A percentile compares a stretch with the other conserved stretches of the same genome.
Evolutionary conservation across 139 green algal genomes (phyloP).

Genomic region (Coelastrella sp.): DNA sequence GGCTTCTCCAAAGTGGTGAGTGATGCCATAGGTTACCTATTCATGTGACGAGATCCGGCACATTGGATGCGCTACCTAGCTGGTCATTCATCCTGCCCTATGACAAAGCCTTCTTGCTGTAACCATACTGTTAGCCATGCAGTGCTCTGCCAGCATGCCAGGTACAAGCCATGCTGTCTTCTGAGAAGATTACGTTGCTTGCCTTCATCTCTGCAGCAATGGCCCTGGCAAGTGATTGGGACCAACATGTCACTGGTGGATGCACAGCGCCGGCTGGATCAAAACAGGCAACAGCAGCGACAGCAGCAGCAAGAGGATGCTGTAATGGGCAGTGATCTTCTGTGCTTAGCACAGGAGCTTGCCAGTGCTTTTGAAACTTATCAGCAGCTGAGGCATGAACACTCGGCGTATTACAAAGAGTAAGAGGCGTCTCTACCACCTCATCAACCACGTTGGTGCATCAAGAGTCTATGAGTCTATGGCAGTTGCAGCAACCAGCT

Average conservation of each 20-base stretch:
- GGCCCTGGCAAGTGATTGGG: constrained; percentile 13
- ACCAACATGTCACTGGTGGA: background rate
- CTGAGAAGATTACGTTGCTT: background rate
- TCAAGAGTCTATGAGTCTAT: too few species aligned
- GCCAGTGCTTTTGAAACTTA: background rate
- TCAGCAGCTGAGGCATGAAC: constrained; percentile 6
- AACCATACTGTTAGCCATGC: background rate
- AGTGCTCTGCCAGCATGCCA: background rate
- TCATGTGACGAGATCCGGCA: too few species aligned
- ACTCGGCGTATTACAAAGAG: constrained; percentile 10
- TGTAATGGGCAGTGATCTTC: background rate
- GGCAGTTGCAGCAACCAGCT: too few species aligned
- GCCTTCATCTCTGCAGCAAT: constrained; percentile 15
- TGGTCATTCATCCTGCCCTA: background rate
- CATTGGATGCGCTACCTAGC: background rate
- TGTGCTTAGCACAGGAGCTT: constrained; percentile 27
- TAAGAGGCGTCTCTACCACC: too few species aligned
- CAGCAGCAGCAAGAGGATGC: constrained; percentile 24
- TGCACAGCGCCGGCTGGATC: constrained; percentile 23
- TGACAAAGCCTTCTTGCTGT: background rate
- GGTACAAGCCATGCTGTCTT: background rate
- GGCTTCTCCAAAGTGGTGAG: constrained; percentile 31
- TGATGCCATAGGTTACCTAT: background rate
- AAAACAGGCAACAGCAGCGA: constrained; percentile 20
- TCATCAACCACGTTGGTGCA: too few species aligned